Conservation (phyloP, 2,329 filamentous ascomycete genomes). For the Dryadomyces quercivorus region DNA sequence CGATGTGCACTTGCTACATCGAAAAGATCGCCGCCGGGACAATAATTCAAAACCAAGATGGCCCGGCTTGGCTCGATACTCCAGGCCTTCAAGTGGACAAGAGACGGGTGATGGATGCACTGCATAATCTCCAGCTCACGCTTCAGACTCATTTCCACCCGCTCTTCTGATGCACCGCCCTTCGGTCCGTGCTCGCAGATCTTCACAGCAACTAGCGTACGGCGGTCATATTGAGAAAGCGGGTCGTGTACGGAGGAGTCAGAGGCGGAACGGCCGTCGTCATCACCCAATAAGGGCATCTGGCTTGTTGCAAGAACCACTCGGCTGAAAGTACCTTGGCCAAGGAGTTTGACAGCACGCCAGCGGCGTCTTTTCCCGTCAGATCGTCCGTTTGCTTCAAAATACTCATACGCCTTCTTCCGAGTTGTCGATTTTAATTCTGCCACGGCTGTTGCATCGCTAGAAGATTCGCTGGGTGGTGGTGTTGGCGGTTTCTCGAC, state of each 20-base stretch:
- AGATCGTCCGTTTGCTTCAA: constrained; percentile 54
- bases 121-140: constrained; percentile 92
- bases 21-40: constrained; percentile 87
- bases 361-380: constrained; percentile 64
- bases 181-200: constrained; percentile 90
- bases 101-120: constrained; percentile 72
- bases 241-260: constrained; percentile 19
- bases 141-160: constrained; percentile 86
- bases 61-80: constrained; percentile 73
- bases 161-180: constrained; percentile 83
- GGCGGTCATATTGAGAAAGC: constrained; percentile 42
- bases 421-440: constrained; percentile 26
- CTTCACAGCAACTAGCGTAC: constrained; percentile 84
- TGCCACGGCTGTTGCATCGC: constrained; percentile 27
- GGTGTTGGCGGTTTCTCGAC: constrained; percentile 63
- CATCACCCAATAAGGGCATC: constrained; percentile 23
- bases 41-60: constrained; percentile 80
- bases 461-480: constrained; percentile 63
- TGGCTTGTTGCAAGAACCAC: constrained; percentile 85
- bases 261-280: constrained; percentile 15
- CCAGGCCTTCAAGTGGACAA: constrained; percentile 87
- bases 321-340: constrained; percentile 90
- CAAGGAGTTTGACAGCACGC: constrained; percentile 67
- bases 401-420: constrained; percentile 44
- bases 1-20: constrained; percentile 71